These are phyloP conservation scores for Kwoniella mangroviensis DNA, from an alignment of 768 basidiomycete genomes.

Conservation along the genomic window DNA sequence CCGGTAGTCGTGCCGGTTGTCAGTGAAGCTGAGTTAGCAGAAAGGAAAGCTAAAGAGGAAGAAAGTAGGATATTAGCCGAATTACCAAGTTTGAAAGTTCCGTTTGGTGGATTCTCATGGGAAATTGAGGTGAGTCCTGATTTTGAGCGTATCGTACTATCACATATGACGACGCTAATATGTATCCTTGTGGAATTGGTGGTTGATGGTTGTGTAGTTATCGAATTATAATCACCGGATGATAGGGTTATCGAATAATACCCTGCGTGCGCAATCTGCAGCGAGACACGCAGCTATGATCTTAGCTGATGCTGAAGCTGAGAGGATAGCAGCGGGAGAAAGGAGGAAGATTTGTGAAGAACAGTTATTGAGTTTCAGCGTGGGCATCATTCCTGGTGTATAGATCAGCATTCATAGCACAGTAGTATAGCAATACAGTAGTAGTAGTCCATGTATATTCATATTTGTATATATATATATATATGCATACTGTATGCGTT, in stretches of 20 bases:
- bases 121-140: conserved; percentile 37
- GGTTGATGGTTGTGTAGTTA: conserved; percentile 22
- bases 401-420: neutral
- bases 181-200: neutral
- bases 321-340: conserved; percentile 40
- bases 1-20: neutral
- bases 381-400: conserved; percentile 25
- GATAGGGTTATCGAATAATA: conserved; percentile 18
- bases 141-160: neutral
- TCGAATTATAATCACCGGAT: conserved; percentile 26
- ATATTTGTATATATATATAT: neutral
- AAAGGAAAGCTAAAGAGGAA: conserved; percentile 25
- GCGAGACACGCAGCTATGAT: conserved; percentile 32
- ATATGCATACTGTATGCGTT: too few relatives aligned
- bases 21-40: conserved; percentile 30
- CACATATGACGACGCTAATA: neutral
- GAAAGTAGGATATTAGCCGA: conserved; percentile 42
- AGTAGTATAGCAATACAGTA: neutral
- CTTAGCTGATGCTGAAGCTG: conserved; percentile 48
- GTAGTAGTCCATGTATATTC: neutral
- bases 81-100: conserved; percentile 32
- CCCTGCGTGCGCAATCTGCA: conserved; percentile 28
- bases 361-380: conserved; percentile 22
- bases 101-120: conserved; percentile 32
- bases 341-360: conserved; percentile 38